Base-by-base conservation (phyloP, 2,329 filamentous ascomycete genomes). In the Cladosporium sphaerospermum region DNA sequence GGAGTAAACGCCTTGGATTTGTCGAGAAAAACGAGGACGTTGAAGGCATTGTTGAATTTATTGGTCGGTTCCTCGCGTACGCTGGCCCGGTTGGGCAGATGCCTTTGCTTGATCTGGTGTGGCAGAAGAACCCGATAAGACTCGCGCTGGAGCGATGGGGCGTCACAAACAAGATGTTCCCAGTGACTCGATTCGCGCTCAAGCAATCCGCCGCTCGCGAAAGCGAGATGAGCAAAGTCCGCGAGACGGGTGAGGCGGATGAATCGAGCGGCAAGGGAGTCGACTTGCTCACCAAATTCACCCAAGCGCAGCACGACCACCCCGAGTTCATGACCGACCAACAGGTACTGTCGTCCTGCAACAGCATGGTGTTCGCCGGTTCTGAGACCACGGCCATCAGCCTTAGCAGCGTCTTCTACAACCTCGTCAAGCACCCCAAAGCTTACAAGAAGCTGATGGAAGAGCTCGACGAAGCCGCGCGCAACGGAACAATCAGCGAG, bases 321-420 rank as follows among this genome's bases (percentile, higher is more conserved):
- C 84, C 85, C 0, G 80, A 84, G 2, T 85, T 89, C 69, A 88
- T 89, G 83, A 82, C 76, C 19, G 82, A 88, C 61, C 76, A 75
- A 3, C 75, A 86, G 8, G 85, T 89, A 9, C 80, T 86, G 58
- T 84, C 84, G 6, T 85, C 86, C 71, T 84, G 83, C 46, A 80
- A 84, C n/a, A 82, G 77, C 54, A 88, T 88, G 84, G 72, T 76
- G 57, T 80, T 86, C 60, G 88, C 88, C 0, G 87, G 88, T 3
- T 85, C 81, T 2, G 88, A 93, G 68, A 92, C 88, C 0, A 92
- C 88, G 0, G 87, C 85, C 37, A 91, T 91, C 63, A 82, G 80
- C 6, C 75, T 91, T 0, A 80, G 80, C 5, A 78, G 83, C 6
- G 79, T 90, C 0, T 88, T 92, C 62, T 91, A 91, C 69, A 84